These are phyloP conservation scores for Adansonia gregorii DNA, from an alignment of 441 rosid species.

Conservation along the genomic window DNA sequence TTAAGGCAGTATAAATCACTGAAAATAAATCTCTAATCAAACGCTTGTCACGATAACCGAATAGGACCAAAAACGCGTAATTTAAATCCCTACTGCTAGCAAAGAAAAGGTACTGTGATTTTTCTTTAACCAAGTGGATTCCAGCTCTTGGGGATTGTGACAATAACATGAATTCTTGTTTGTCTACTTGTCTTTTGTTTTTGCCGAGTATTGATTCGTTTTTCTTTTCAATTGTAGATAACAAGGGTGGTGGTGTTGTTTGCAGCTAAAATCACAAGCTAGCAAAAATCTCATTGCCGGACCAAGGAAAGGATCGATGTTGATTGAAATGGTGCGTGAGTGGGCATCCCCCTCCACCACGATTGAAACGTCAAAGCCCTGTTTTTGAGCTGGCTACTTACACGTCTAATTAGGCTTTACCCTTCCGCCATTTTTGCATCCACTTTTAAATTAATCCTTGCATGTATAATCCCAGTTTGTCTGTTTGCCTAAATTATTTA, in stretches of 20 bases:
- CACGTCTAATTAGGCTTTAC: not conserved
- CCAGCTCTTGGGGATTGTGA: slow-evolving; percentile 1
- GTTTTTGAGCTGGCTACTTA: too few species aligned
- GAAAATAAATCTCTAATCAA: too few species aligned
- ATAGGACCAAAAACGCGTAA: not conserved
- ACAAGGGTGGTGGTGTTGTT: not conserved
- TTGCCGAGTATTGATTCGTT: not conserved
- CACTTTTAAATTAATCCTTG: not conserved
- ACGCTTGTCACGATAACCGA: too few species aligned
- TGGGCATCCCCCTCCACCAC: not conserved
- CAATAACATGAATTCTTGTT: not conserved
- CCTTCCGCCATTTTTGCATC: not conserved
- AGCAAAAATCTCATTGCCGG: not conserved
- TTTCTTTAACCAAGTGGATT: slow-evolving; percentile 7
- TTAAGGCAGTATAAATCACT: too few species aligned
- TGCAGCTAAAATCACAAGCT: slow-evolving; percentile 19
- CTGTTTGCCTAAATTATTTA: not conserved
- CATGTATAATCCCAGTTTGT: not conserved
- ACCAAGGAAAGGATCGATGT: not conserved
- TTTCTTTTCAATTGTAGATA: not conserved
- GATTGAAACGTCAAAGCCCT: not conserved
- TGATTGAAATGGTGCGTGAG: slow-evolving; percentile 7
- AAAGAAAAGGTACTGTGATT: not conserved
- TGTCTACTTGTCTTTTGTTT: not conserved
- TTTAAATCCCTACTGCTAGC: not conserved